A percentile compares a stretch with the other conserved stretches of the same genome.
These are phyloP conservation scores for Cymbidium sinense DNA, from an alignment of 106 monocot genomes.

Conservation along the genomic window DNA sequence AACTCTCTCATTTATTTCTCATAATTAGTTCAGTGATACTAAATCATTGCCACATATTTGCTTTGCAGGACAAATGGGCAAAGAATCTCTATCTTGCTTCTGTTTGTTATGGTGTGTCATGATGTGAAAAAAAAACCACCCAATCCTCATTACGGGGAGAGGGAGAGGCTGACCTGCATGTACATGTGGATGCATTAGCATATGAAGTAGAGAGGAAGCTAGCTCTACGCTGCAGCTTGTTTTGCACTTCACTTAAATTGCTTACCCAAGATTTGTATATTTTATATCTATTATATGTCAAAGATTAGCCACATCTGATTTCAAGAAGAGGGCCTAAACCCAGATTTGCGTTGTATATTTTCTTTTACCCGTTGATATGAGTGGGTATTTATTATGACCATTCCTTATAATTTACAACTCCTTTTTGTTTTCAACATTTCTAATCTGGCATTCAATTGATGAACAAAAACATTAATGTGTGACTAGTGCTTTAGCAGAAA, in stretches of 20 bases:
- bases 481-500: no score
- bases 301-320: not conserved
- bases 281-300: not conserved
- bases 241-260: not conserved
- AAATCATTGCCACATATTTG: not conserved
- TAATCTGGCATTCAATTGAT: no score
- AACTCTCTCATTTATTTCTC: no score
- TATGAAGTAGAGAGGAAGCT: not conserved
- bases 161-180: not conserved
- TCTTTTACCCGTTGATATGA: not conserved
- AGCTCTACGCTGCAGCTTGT: not conserved
- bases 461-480: no score
- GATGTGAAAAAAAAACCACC: constrained; percentile 3
- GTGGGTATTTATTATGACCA: constrained; percentile 1
- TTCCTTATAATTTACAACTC: no score
- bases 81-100: constrained; percentile 57
- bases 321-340: not conserved
- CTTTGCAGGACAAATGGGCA: constrained; percentile 48
- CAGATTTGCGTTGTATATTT: not conserved
- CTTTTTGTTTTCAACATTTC: no score
- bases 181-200: not conserved
- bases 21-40: not conserved
- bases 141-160: not conserved
- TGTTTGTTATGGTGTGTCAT: constrained; percentile 39
- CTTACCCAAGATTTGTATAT: constrained; percentile 3